phyloP scores from a whole-genome alignment of 2,329 filamentous ascomycete genomes.

The Juglanconis juglandina region DNA sequence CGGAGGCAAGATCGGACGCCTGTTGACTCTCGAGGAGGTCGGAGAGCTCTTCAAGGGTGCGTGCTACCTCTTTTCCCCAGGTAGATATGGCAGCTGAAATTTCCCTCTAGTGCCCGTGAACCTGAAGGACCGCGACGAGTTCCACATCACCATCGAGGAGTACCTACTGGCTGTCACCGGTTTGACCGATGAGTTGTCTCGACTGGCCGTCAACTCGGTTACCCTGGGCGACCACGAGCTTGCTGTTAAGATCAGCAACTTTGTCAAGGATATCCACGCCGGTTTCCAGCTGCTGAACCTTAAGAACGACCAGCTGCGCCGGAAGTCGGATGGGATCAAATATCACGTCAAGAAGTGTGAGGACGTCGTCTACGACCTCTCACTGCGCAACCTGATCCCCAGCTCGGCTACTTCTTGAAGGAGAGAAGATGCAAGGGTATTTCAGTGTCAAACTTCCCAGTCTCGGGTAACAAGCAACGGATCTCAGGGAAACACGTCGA shows the following conservation, averaged over 20 bases:
- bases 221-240: constrained; percentile 84
- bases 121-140: constrained; percentile 81
- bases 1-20: constrained; percentile 57
- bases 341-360: constrained; percentile 98
- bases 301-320: constrained; percentile 89
- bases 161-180: constrained; percentile 86
- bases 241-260: constrained; percentile 82
- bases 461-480: background rate
- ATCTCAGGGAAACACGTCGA: background rate
- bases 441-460: too few relatives aligned
- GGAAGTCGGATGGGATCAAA: constrained; percentile 89
- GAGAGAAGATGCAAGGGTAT: background rate
- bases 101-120: constrained; percentile 72
- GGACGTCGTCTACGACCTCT: constrained; percentile 95
- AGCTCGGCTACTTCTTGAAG: constrained; percentile 3
- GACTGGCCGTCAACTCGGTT: constrained; percentile 90
- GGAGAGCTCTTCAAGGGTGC: constrained; percentile 72
- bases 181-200: constrained; percentile 84
- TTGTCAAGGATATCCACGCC: constrained; percentile 92
- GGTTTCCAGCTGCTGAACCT: constrained; percentile 97
- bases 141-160: constrained; percentile 96
- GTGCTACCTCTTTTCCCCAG: constrained; percentile 21
- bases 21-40: constrained; percentile 85
- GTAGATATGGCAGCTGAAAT: background rate
- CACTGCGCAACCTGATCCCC: constrained; percentile 77